Evolutionary conservation across 495 filamentous ascomycete genomes (phyloP).

Genomic region (Tetracladium marchalianum): DNA sequence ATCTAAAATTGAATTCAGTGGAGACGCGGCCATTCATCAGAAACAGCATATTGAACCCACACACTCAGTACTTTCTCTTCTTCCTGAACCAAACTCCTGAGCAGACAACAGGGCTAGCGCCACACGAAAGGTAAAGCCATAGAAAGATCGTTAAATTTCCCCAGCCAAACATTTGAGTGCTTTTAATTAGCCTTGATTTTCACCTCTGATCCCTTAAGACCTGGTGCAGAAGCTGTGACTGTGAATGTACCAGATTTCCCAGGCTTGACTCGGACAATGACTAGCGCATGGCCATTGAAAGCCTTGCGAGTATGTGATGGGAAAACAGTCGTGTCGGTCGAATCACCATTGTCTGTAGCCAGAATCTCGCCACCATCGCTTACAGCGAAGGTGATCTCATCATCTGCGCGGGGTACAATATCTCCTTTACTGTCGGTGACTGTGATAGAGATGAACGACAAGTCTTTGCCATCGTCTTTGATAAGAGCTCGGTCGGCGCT

Average conservation of each 20-base stretch:
- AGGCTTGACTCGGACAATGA: constrained; percentile 25
- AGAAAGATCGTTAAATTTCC: too few relatives aligned
- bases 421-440: constrained; percentile 31
- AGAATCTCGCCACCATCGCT: constrained; percentile 31
- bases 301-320: constrained; percentile 31
- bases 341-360: constrained; percentile 38
- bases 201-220: too few relatives aligned
- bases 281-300: constrained; percentile 32
- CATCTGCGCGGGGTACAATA: constrained; percentile 26
- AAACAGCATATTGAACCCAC: too few relatives aligned
- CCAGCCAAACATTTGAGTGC: too few relatives aligned
- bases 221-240: constrained; percentile 24
- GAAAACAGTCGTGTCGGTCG: constrained; percentile 32
- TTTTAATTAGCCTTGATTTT: too few relatives aligned
- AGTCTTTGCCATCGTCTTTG: constrained; percentile 28
- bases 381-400: constrained; percentile 30
- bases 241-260: constrained; percentile 24
- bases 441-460: constrained; percentile 32
- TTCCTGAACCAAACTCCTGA: too few relatives aligned
- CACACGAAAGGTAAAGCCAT: too few relatives aligned
- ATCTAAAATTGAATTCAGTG: constrained; percentile 5
- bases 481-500: constrained; percentile 28
- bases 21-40: constrained; percentile 11
- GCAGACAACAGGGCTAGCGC: too few relatives aligned
- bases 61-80: too few relatives aligned